Conservation (phyloP, 202 grass and related monocot species). For the Schoenoplectus triqueter region DNA sequence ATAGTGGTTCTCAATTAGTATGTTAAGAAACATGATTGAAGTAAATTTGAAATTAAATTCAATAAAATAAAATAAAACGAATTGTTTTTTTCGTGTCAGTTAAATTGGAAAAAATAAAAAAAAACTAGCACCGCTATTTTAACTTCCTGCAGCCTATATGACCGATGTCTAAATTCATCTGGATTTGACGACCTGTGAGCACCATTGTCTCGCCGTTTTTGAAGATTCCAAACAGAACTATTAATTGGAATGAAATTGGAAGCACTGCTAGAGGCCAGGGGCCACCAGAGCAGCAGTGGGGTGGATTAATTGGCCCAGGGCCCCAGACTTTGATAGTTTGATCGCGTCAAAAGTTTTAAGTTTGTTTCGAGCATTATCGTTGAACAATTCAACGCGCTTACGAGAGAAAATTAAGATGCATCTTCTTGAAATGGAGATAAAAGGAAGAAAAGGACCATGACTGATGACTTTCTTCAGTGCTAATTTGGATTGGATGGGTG, state of each 20-base stretch:
- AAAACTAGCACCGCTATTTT: no score
- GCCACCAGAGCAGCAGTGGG: not conserved
- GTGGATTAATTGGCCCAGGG: not conserved
- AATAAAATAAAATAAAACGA: no score
- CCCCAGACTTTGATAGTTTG: slow-evolving; percentile 7
- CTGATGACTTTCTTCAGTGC: not conserved
- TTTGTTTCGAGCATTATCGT: not conserved
- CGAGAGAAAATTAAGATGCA: slow-evolving; percentile 13
- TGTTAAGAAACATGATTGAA: no score
- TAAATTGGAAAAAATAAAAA: no score
- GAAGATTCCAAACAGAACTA: no score
- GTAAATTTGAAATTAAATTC: no score
- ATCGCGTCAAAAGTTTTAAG: slow-evolving; percentile 30
- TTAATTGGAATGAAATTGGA: not conserved
- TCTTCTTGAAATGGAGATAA: not conserved
- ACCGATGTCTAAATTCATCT: no score
- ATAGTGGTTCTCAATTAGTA: no score
- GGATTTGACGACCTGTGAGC: no score
- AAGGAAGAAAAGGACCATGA: not conserved
- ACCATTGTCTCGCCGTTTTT: no score
- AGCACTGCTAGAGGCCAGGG: not conserved
- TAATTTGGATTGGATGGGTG: not conserved
- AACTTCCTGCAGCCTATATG: no score
- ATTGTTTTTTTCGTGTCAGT: no score
- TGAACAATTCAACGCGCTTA: slow-evolving; percentile 38